These are phyloP conservation scores for Discostella pseudostelligera DNA, from an alignment of 108 stramenopile genomes.

Conservation along the genomic window DNA sequence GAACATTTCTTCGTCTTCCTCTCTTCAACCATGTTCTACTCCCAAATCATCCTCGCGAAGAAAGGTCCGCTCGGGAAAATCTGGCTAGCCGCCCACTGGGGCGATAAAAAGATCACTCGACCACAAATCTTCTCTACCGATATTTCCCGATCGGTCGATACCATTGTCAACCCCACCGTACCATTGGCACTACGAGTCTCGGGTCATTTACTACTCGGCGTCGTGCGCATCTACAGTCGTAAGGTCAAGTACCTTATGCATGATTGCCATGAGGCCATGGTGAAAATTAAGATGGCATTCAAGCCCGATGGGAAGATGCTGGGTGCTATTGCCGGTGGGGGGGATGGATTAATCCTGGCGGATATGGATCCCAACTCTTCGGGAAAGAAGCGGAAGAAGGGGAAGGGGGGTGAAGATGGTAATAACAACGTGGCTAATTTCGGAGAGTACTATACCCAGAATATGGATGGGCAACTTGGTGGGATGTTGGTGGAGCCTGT, in stretches of 20 bases:
- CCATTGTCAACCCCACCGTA: conserved; percentile 93
- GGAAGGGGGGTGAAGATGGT: conserved; percentile 27
- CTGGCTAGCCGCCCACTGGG: conserved; percentile 99
- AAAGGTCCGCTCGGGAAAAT: conserved; percentile 98
- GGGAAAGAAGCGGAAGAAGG: conserved; percentile 26
- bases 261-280: conserved; percentile 98
- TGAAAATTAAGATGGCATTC: conserved; percentile 98
- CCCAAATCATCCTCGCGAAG: conserved; percentile 98
- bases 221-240: conserved; percentile 96
- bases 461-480: conserved; percentile 24
- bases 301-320: conserved; percentile 50
- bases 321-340: conserved; percentile 22
- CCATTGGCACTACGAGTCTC: conserved; percentile 95
- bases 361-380: conserved; percentile 41
- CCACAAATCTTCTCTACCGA: conserved; percentile 95
- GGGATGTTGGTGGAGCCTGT: conserved; percentile 44
- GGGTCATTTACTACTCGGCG: conserved; percentile 94
- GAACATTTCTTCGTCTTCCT: no score
- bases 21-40: conserved; percentile 99
- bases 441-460: conserved; percentile 69
- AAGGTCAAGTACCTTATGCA: conserved; percentile 94
- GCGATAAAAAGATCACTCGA: conserved; percentile 96
- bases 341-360: conserved; percentile 39
- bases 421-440: conserved; percentile 75
- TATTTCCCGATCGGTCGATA: conserved; percentile 90